Evolutionary conservation across 2,329 filamentous ascomycete genomes (phyloP).

Genomic region (Fusarium sacchari): DNA sequence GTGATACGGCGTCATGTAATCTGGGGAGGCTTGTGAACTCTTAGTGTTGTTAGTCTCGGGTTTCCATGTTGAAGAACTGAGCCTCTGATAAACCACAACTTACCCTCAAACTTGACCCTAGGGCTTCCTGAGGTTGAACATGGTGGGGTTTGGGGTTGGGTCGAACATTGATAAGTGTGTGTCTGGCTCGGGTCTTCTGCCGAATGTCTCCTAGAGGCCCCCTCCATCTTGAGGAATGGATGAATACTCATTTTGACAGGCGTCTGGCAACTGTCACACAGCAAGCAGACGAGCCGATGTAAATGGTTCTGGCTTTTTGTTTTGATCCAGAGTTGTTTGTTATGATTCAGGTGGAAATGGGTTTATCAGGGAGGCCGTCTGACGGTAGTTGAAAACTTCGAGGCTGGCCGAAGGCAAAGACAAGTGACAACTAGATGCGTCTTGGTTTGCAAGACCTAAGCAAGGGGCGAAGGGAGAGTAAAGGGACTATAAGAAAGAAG

Average conservation of each 20-base stretch:
- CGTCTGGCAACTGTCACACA: slow-evolving; percentile 6
- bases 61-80: slow-evolving; percentile 2
- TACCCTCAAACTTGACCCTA: slow-evolving; percentile 48
- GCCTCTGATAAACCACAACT: slow-evolving; percentile 3
- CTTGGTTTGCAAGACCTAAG: slow-evolving; percentile 21
- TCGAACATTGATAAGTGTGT: slow-evolving; percentile 9
- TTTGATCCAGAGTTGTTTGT: slow-evolving; percentile 46
- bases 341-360: slow-evolving; percentile 39
- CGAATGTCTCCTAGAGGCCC: slow-evolving; percentile 2
- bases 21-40: slow-evolving; percentile 43
- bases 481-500: slow-evolving; percentile 41
- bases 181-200: neutral
- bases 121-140: slow-evolving; percentile 49
- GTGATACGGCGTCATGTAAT: slow-evolving; percentile 26
- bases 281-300: slow-evolving; percentile 15
- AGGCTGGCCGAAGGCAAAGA: slow-evolving; percentile 25
- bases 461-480: slow-evolving; percentile 37
- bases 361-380: slow-evolving; percentile 29
- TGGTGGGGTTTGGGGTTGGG: slow-evolving; percentile 40
- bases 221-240: slow-evolving; percentile 34
- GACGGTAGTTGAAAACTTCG: slow-evolving; percentile 12
- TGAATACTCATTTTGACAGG: slow-evolving; percentile 34
- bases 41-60: slow-evolving; percentile 37
- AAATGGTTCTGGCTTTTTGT: slow-evolving; percentile 26
- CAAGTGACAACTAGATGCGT: slow-evolving; percentile 13